Percentiles rank a stretch among this genome's conserved stretches.
phyloP scores from a whole-genome alignment of 345 rosid genomes.

The Populus ilicifolia region DNA sequence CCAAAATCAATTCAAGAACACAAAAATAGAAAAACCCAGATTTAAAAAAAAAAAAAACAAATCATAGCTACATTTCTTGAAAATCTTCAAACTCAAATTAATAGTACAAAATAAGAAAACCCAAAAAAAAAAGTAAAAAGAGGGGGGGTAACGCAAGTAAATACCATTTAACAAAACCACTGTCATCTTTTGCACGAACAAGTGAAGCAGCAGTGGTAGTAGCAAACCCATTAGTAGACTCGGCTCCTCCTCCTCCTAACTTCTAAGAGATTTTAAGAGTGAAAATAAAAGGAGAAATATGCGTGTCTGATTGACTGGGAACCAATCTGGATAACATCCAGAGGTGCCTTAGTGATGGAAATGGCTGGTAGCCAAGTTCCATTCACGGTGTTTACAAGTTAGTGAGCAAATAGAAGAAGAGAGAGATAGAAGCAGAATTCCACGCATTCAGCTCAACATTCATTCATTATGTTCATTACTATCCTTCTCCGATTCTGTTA shows the following conservation, averaged over 20 bases:
- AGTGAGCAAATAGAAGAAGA: neutral
- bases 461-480: neutral
- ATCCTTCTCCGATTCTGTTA: too few species aligned
- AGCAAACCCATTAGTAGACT: neutral
- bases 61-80: too few species aligned
- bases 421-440: neutral
- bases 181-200: conserved; percentile 75
- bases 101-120: too few species aligned
- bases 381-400: neutral
- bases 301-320: neutral
- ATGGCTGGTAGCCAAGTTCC: neutral
- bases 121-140: neutral
- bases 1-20: too few species aligned
- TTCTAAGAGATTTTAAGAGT: too few species aligned
- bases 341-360: neutral
- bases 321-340: neutral
- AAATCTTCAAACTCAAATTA: neutral
- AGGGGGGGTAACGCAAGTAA: neutral
- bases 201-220: conserved; percentile 33
- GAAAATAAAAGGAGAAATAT: too few species aligned
- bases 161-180: conserved; percentile 79
- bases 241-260: conserved; percentile 20
- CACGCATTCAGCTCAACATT: neutral
- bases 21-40: too few species aligned
- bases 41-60: too few species aligned